phyloP scores from a whole-genome alignment of 2,329 filamentous ascomycete genomes.

The Pyrenochaeta sp. region DNA sequence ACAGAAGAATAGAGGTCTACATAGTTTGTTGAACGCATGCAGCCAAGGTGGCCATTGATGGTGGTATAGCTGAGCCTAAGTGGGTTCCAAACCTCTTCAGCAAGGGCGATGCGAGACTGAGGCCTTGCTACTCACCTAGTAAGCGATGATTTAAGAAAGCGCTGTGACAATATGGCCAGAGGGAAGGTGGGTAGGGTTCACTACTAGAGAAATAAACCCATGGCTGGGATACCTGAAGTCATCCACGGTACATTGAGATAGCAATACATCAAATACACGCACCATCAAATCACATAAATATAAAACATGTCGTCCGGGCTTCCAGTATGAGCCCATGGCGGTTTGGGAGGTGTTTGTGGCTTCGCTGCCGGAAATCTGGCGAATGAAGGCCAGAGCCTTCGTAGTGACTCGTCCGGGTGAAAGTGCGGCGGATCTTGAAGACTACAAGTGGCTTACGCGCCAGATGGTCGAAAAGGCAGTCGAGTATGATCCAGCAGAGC shows the following conservation, averaged over 20 bases:
- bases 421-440: not conserved
- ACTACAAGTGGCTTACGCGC: not conserved
- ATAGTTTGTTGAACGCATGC: no score
- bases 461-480: not conserved
- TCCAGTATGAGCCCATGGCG: not conserved
- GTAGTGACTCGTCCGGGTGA: not conserved
- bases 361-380: not conserved
- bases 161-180: not conserved
- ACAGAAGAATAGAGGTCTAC: not conserved
- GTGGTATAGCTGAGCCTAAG: no score
- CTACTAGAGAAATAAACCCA: not conserved
- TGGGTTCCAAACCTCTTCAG: not conserved
- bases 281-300: not conserved
- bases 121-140: not conserved
- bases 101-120: not conserved
- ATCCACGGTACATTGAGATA: not conserved
- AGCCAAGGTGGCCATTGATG: no score
- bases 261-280: not conserved
- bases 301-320: not conserved
- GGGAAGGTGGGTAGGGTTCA: not conserved
- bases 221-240: not conserved
- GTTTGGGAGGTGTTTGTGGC: not conserved
- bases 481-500: not conserved
- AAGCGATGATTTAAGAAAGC: not conserved
- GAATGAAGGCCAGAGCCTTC: not conserved